Evolutionary conservation across 148 eudicot species (phyloP).

Genomic region (Rhododendron molle): DNA sequence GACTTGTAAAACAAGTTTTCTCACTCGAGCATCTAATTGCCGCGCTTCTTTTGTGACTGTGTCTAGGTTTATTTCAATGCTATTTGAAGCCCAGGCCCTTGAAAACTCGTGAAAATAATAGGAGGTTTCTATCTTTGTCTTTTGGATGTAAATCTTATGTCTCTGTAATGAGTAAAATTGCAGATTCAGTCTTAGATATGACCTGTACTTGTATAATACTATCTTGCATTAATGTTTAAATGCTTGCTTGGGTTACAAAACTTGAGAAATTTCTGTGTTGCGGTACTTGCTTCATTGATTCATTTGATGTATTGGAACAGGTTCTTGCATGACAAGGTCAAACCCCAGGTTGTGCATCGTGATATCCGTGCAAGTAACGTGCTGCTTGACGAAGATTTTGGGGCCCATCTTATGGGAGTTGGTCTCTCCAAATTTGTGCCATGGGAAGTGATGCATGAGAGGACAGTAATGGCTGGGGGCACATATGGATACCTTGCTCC

Average conservation of each 20-base stretch:
- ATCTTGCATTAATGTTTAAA: neutral
- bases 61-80: neutral
- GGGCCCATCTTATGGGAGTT: constrained; percentile 84
- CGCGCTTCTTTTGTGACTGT: neutral
- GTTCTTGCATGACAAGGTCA: constrained; percentile 90
- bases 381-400: constrained; percentile 80
- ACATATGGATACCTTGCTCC: constrained; percentile 92
- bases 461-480: constrained; percentile 89
- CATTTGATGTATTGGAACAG: constrained; percentile 30
- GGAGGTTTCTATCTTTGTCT: neutral
- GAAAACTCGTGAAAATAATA: neutral
- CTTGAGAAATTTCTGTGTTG: neutral
- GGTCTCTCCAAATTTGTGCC: constrained; percentile 92
- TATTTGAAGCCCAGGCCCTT: neutral
- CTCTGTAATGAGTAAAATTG: neutral
- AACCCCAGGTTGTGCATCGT: constrained; percentile 91
- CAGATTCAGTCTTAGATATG: neutral
- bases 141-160: neutral
- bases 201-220: neutral
- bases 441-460: constrained; percentile 93
- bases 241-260: neutral
- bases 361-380: constrained; percentile 90
- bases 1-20: neutral
- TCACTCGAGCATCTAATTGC: neutral
- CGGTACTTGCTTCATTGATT: neutral